Base-by-base conservation (phyloP, 2,329 filamentous ascomycete genomes). In the Trichoderma lentiforme region DNA sequence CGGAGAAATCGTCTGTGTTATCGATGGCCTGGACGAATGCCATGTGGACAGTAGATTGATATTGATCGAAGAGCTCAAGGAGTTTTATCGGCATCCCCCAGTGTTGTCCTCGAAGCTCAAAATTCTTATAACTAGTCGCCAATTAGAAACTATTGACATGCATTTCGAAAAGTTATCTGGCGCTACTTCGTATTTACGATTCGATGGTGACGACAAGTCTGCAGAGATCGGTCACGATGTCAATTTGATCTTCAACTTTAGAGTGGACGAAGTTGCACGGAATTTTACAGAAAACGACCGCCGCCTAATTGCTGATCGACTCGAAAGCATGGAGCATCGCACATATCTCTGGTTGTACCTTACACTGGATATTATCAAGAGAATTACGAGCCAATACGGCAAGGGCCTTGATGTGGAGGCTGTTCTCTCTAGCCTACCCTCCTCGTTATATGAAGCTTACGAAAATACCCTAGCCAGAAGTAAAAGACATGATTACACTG, bases 301-400 rank as follows among this genome's bases (percentile, higher is more conserved):
- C 7, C 24, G 64, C 5, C 47, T 71, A 4, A 73, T 83, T 12
- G 30, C 73, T 3, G 65, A 78, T 4, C 66, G 76, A 4, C 76
- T 84, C 1, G 78, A 75, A n/a, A 4, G 63, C 18, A 75, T 78
- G 63, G 67, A 76, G 2, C 75, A 83, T 32, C 76, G 79, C 11
- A 84, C 81, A 1, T 84, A 84, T 72, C 77, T 84, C 0, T 84
- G 82, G 82, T 76, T 83, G 1, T 70, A 77, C 71, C 77, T 83
- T 0, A 80, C 74, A 0, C 73, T 84, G 3, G 73, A 79, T 11
- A 74, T 81, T 3, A 78, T 83, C 34, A 58, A 77, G 6, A 57
- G 71, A 3, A 74, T 47, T 4, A 64, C 63, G 1, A 64, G 73
- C 56, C 47, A 32, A 14, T 78, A 72, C 32, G 66, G 73, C 12